Base-by-base conservation (phyloP, 768 basidiomycete genomes). In the Auriculariales sp. region DNA sequence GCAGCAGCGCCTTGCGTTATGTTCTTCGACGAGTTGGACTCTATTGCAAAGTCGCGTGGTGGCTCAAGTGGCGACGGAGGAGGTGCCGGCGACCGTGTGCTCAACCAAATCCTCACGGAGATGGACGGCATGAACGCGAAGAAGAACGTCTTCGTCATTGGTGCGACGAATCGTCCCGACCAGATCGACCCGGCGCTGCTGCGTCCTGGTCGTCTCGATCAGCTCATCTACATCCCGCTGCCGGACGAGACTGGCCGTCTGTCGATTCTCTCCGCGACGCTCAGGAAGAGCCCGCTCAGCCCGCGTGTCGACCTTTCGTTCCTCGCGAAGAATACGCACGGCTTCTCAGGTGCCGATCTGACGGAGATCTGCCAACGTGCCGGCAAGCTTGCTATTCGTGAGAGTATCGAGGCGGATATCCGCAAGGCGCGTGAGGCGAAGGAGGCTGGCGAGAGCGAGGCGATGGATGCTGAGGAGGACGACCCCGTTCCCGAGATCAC, bases 11-110 rank as follows among this genome's bases (percentile, higher is more conserved):
- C 95, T 50, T 98, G 95, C 63, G 95, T 99, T 58, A 95, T 99
- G 91, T 99, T 99, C 87, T 99, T 99, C 69, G 95, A 99, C 60
- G 95, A 99, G 66, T 74, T 99, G 64, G 95, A 99, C 66, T 95
- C 94, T 14, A 98, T 99, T 60, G 95, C 95, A 42, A 98, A 98
- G 71, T 79, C 92, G 48, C 89, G 95, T 68, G 94, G 94, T 54
- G 77, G 79, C 17, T 74, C 77, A 2, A 68, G 73, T 7, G 92
- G 92, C 33, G 95, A 98, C 67, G 95, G 69, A 49, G 95, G 95
- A 55, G 95, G 95, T 54, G 94, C 95, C 12, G 84, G 94, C 31
- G 95, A 99, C 62, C 90, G 94, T 71, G 94, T 98, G 12, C 75
- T 99, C 51, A 97, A 98, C 68, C 89, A 93, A 62, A 86, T 93